Percentiles rank a stretch among this genome's conserved stretches.
Evolutionary conservation across 75 land plant species (phyloP).

Genomic region (Cupressus sempervirens): DNA sequence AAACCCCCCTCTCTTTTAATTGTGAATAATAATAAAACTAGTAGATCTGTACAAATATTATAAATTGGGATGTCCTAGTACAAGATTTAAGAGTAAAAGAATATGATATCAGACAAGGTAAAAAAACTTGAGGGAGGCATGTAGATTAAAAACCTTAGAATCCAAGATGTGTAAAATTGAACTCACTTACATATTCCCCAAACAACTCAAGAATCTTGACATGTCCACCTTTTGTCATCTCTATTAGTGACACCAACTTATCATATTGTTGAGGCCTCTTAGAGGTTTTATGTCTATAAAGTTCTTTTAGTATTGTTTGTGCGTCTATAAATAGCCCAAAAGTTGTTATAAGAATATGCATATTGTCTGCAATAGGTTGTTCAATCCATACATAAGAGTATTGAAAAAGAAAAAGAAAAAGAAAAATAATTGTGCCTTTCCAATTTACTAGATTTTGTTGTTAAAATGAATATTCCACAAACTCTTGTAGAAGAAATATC

Average conservation of each 20-base stretch:
- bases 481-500: neutral
- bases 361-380: neutral
- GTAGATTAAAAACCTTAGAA: neutral
- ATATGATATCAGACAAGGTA: neutral
- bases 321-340: neutral
- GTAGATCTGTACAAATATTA: neutral
- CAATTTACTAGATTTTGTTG: no score
- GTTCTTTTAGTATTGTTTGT: neutral
- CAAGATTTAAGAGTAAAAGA: neutral
- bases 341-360: neutral
- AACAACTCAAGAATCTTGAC: constrained; percentile 6
- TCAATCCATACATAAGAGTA: neutral
- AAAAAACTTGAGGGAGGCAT: neutral
- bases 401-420: neutral
- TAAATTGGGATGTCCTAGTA: neutral
- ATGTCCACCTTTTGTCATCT: neutral
- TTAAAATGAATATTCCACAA: neutral
- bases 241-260: neutral
- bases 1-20: neutral
- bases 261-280: neutral
- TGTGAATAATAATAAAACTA: neutral
- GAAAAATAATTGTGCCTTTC: neutral
- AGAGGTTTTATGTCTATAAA: neutral
- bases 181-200: constrained; percentile 9
- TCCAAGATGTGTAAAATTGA: neutral